Evolutionary conservation across 805 yeast genomes (phyloP).

Genomic region (Metschnikowia continentalis): DNA sequence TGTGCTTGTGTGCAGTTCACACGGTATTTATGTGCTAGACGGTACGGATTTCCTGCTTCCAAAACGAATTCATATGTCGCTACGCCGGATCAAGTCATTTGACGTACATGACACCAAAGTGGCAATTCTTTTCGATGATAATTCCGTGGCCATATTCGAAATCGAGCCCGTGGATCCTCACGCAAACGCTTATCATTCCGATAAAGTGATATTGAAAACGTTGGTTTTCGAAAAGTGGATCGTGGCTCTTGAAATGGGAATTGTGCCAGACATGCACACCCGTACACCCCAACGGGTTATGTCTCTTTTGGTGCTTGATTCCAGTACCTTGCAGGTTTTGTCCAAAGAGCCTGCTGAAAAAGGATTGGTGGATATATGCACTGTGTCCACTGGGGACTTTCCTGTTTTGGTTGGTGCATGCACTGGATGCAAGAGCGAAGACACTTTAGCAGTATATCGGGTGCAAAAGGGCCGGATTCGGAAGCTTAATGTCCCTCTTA

Average conservation of each 20-base stretch:
- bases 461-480: slow-evolving; percentile 3
- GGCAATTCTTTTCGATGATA: slow-evolving; percentile 7
- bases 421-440: not conserved
- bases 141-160: slow-evolving; percentile 1
- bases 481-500: not conserved
- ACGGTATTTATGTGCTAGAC: not conserved
- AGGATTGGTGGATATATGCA: slow-evolving; percentile 8
- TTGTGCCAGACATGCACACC: not conserved
- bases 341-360: not conserved
- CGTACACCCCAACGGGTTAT: slow-evolving; percentile 1
- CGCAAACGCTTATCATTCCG: slow-evolving; percentile 2
- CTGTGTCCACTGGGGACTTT: not conserved
- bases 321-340: slow-evolving; percentile 4
- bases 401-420: slow-evolving; percentile 8
- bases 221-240: slow-evolving; percentile 1
- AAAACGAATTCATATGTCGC: not conserved
- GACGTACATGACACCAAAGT: not conserved
- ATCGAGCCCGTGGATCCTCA: not conserved
- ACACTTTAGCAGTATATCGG: slow-evolving; percentile 2
- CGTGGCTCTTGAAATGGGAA: slow-evolving; percentile 6
- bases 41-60: not conserved
- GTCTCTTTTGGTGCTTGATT: slow-evolving; percentile 7
- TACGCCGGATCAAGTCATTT: not conserved
- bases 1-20: not conserved
- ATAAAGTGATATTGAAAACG: slow-evolving; percentile 6